Conservation (phyloP, 2,329 filamentous ascomycete species). For the Cercospora brassicicola region DNA sequence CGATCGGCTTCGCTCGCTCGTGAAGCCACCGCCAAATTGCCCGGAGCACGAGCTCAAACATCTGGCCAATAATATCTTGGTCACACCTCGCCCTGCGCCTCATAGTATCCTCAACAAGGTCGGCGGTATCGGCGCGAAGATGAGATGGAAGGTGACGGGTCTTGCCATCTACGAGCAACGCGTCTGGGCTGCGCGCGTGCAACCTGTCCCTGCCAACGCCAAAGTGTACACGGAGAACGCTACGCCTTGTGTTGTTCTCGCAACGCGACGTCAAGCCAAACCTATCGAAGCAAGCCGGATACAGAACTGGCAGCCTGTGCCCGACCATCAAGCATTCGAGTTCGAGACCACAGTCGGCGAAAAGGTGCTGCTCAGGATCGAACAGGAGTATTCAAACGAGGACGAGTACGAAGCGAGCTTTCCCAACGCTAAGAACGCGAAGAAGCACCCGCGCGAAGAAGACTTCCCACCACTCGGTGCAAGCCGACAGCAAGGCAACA, state of each 20-base stretch:
- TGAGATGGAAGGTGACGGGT: constrained; percentile 80
- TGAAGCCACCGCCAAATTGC: constrained; percentile 61
- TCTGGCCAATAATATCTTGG: constrained; percentile 87
- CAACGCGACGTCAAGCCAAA: constrained; percentile 70
- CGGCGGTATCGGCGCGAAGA: constrained; percentile 79
- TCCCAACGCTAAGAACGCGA: constrained; percentile 60
- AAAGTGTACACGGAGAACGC: constrained; percentile 77
- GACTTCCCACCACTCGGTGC: constrained; percentile 43
- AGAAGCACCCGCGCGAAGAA: constrained; percentile 62
- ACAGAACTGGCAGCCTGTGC: constrained; percentile 75
- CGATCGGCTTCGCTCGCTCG: constrained; percentile 69
- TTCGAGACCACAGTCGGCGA: constrained; percentile 86
- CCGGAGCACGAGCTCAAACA: constrained; percentile 72
- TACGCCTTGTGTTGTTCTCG: constrained; percentile 77
- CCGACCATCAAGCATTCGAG: constrained; percentile 67
- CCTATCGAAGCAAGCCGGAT: constrained; percentile 81
- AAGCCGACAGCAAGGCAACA: constrained; percentile 21
- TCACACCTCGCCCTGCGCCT: constrained; percentile 74
- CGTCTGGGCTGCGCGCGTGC: constrained; percentile 82
- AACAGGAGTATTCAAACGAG: constrained; percentile 65
- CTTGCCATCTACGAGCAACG: constrained; percentile 73
- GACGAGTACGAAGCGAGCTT: constrained; percentile 65
- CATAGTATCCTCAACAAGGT: constrained; percentile 74
- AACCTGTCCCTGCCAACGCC: constrained; percentile 67
- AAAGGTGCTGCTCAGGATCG: constrained; percentile 78